Evolutionary conservation across 176 grass and related monocot genomes (phyloP).

Genomic region (Tillandsia fasciculata): DNA sequence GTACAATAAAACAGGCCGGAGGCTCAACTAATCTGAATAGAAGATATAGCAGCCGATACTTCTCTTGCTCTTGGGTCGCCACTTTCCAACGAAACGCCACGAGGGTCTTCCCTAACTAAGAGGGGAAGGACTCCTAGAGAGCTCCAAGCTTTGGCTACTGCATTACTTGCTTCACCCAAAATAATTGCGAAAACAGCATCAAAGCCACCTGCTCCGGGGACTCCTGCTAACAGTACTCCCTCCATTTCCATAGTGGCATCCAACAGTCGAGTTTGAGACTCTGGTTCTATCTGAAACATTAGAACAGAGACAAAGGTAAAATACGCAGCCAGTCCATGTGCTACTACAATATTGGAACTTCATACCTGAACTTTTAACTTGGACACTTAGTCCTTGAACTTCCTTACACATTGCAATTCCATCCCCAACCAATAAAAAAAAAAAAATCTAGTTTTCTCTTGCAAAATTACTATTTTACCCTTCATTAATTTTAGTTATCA

Average conservation of each 20-base stretch:
- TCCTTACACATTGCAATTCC: no score
- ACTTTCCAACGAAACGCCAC: slow-evolving; percentile 74
- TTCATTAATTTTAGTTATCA: no score
- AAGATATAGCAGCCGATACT: slow-evolving; percentile 61
- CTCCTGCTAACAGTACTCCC: slow-evolving; percentile 81
- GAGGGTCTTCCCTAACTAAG: slow-evolving; percentile 60
- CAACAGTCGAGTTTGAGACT: slow-evolving; percentile 63
- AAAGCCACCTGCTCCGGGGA: slow-evolving; percentile 81
- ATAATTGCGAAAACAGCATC: slow-evolving; percentile 79
- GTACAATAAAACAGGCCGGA: neutral
- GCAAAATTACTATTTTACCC: no score
- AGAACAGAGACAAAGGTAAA: neutral
- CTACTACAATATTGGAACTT: no score
- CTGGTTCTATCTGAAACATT: slow-evolving; percentile 71
- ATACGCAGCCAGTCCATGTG: no score
- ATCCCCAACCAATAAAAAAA: no score
- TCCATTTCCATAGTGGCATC: slow-evolving; percentile 77
- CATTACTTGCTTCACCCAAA: slow-evolving; percentile 62
- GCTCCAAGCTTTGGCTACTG: slow-evolving; percentile 51
- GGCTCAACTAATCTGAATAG: slow-evolving; percentile 52
- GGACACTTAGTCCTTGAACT: neutral
- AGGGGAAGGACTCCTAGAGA: slow-evolving; percentile 64
- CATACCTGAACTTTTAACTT: no score
- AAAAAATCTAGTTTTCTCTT: no score
- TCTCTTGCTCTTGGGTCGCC: slow-evolving; percentile 77